phyloP scores from a whole-genome alignment of 768 basidiomycete species.

The Calocera cornea region DNA sequence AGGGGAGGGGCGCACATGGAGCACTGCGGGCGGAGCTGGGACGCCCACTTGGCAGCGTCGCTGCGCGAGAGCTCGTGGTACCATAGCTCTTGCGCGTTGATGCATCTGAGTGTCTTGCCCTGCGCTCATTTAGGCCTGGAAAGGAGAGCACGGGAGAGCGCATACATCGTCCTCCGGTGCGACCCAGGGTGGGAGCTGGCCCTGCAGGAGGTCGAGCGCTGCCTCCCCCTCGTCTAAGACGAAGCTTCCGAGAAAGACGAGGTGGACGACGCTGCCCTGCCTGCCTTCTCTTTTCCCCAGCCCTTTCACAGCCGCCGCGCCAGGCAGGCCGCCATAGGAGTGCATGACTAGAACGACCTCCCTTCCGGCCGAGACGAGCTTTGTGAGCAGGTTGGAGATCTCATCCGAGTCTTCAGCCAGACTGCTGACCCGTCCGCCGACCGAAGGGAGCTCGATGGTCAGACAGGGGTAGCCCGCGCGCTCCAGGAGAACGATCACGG shows the following conservation, averaged over 20 bases:
- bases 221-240: neutral
- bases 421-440: neutral
- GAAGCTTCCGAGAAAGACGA: neutral
- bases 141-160: neutral
- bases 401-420: neutral
- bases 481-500: neutral
- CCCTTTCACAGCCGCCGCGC: neutral
- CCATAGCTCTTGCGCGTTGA: neutral
- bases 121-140: neutral
- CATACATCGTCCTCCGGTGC: neutral
- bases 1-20: neutral
- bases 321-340: constrained; percentile 1
- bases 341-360: neutral
- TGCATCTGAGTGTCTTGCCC: neutral
- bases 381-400: neutral
- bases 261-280: neutral
- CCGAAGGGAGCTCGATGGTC: neutral
- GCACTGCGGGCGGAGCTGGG: neutral
- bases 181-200: neutral
- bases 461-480: neutral
- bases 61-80: neutral
- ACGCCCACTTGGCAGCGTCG: neutral
- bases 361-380: neutral
- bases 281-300: neutral
- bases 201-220: neutral